Evolutionary conservation across 257 asterid genomes (phyloP), one percentile per base, ranked within the genome.

Genomic region (Scutellaria minor): DNA sequence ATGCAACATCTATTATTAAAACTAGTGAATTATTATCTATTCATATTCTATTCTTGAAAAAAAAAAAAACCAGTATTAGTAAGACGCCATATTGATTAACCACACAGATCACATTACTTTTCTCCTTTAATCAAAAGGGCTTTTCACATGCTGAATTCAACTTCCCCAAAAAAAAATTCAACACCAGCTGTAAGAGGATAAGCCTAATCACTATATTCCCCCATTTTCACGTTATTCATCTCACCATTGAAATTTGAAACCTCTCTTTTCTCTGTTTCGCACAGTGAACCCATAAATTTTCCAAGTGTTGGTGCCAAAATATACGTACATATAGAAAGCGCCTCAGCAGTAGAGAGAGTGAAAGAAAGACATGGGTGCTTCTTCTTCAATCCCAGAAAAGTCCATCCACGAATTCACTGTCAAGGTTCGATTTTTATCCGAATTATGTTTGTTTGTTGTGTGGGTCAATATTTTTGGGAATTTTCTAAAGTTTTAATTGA

Each of bases 321-420:
- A 15, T 37, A 40, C 50, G 4, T 66, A 37, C 10, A 37, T 6
- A 56, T 14, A 37, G 13, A 67, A 51, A 20, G 9, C 9, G 12
- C 61, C n/a, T 57, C 55, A 64, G 1, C 50, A 13, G 18, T 13
- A 48, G 68, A 66, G 57, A 64, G 22, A 14, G 12, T 52, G 55
- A 59, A 6, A 72, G 69, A 67, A 4, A 31, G 37, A 31, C 74
- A 89, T 89, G 96, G 96, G 96, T 57, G 86, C 88, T 78, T 69
- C 87, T 66, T 24, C 83, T 35, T 83, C 96, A 7, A 77, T 84
- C 72, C 85, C 89, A 40, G 80, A 89, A 47, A 85, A 85, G 52
- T 88, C 97, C 72, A 73, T 94, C 75, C 93, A 94, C 72, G 97
- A 94, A 11, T 88, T 94, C 71, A 76, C 87, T 47, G 96, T 89